Percentiles rank a stretch among this genome's conserved stretches.
Conservation (phyloP, 176 grass and related monocot species). For the Olyra latifolia region DNA sequence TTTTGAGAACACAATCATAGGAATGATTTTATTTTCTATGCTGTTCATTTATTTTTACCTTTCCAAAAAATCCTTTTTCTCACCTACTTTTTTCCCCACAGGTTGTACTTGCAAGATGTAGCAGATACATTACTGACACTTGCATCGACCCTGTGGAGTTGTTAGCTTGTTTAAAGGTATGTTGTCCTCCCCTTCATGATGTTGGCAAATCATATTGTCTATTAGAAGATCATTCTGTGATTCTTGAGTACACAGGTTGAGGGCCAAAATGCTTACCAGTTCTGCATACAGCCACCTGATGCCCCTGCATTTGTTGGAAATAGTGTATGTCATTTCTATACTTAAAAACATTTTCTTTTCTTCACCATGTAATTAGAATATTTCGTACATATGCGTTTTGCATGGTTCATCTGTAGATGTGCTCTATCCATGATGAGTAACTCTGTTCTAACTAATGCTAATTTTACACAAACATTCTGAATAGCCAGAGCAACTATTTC, state of each 20-base stretch:
- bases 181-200: neutral
- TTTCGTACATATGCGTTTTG: neutral
- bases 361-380: neutral
- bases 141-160: slow-evolving; percentile 74
- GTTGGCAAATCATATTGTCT: neutral
- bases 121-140: slow-evolving; percentile 81
- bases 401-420: neutral
- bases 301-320: slow-evolving; percentile 91
- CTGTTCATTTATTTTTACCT: neutral
- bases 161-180: slow-evolving; percentile 69
- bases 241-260: slow-evolving; percentile 46
- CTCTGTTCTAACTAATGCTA: slow-evolving; percentile 58
- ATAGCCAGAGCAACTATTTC: slow-evolving; percentile 99
- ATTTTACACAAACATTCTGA: slow-evolving; percentile 72
- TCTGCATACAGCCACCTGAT: slow-evolving; percentile 83
- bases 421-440: slow-evolving; percentile 2
- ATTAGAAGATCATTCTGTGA: neutral
- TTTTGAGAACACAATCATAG: neutral
- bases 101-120: slow-evolving; percentile 94
- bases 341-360: neutral
- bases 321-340: slow-evolving; percentile 72
- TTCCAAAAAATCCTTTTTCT: neutral
- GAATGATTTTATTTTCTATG: neutral
- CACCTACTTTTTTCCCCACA: slow-evolving; percentile 23
- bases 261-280: slow-evolving; percentile 95